Evolutionary conservation across 805 yeast genomes (phyloP).

Genomic region (Pichia thaimueangensis): DNA sequence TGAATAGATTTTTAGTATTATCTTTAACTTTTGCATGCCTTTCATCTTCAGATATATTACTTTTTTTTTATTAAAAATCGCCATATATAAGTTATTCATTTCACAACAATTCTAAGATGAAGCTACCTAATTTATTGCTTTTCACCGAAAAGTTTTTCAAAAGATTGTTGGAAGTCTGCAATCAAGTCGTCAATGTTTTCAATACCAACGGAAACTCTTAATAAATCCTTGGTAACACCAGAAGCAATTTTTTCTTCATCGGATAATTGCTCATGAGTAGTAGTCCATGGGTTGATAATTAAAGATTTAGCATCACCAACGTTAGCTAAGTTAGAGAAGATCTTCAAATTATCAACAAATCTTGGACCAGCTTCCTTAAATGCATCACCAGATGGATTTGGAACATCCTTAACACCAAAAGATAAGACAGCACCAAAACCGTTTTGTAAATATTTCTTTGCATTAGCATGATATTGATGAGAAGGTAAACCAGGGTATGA

Average conservation of each 20-base stretch:
- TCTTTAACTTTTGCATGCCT: too few relatives aligned
- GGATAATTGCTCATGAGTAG: constrained; percentile 88
- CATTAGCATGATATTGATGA: constrained; percentile 70
- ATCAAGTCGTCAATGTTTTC: constrained; percentile 89
- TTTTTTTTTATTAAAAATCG: background rate
- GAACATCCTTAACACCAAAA: constrained; percentile 73
- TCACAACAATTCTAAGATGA: too few relatives aligned
- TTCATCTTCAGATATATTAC: too few relatives aligned
- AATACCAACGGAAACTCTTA: constrained; percentile 86
- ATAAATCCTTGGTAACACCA: constrained; percentile 84
- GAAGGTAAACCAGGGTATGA: constrained; percentile 85
- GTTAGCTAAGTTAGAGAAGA: constrained; percentile 90
- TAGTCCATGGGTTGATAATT: constrained; percentile 92
- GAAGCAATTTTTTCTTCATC: constrained; percentile 75
- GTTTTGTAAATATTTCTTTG: constrained; percentile 72
- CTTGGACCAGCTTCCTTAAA: constrained; percentile 74
- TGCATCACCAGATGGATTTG: constrained; percentile 43
- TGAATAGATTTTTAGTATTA: too few relatives aligned
- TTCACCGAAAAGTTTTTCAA: constrained; percentile 48
- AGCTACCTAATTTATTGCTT: background rate
- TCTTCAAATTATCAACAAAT: constrained; percentile 75
- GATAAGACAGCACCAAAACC: constrained; percentile 88
- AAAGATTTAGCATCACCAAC: constrained; percentile 96
- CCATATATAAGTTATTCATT: background rate
- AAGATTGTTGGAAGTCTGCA: constrained; percentile 82